Conservation (phyloP, 345 rosid genomes). For the Citrus reticulata region DNA sequence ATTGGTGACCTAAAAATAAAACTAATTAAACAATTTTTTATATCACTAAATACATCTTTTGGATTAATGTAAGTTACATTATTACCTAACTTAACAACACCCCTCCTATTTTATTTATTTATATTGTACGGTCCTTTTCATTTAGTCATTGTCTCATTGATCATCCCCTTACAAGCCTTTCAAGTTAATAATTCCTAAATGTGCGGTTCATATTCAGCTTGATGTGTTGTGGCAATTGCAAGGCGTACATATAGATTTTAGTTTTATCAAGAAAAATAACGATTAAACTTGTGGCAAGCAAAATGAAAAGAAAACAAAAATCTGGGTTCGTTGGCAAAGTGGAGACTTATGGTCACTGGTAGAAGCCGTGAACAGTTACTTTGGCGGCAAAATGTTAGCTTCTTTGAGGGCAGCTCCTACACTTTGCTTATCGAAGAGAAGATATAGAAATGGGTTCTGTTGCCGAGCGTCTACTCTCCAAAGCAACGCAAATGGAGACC, state of each 20-base stretch:
- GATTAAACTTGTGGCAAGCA: neutral
- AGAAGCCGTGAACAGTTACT: neutral
- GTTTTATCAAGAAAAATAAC: neutral
- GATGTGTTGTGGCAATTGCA: neutral
- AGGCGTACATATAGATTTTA: neutral
- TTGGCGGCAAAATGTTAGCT: slow-evolving; percentile 23
- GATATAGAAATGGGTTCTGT: slow-evolving; percentile 13
- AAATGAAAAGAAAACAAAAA: neutral
- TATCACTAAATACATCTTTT: too few relatives aligned
- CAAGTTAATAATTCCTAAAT: neutral
- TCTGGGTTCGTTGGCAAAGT: neutral
- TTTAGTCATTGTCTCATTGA: neutral
- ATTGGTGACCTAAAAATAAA: too few relatives aligned
- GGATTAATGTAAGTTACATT: too few relatives aligned
- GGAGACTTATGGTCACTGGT: neutral
- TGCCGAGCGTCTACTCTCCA: slow-evolving; percentile 21
- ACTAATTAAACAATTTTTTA: too few relatives aligned
- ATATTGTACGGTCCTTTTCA: neutral
- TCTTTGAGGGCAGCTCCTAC: slow-evolving; percentile 16
- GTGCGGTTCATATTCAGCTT: neutral
- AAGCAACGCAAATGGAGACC: slow-evolving; percentile 16
- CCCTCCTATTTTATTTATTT: too few relatives aligned
- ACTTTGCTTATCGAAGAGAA: neutral
- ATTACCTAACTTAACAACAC: too few relatives aligned
- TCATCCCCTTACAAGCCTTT: neutral